These are phyloP conservation scores for Scedosporium dehoogii DNA, from an alignment of 2,329 filamentous ascomycete species.

Conservation along the genomic window DNA sequence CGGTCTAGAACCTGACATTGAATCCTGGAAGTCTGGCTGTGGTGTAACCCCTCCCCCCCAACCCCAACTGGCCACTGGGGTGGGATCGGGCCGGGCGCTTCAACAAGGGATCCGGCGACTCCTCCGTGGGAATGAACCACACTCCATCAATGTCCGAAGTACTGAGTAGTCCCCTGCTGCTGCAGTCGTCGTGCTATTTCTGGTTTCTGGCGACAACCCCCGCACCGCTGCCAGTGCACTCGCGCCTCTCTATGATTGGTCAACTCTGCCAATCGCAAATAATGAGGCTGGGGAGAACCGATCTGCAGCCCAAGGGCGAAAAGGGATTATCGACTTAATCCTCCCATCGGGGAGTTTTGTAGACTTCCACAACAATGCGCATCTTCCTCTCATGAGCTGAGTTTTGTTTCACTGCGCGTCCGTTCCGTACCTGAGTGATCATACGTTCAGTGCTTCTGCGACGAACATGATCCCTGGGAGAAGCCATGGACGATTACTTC, in stretches of 20 bases:
- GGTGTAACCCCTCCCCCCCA: too few relatives aligned
- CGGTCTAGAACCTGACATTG: too few relatives aligned
- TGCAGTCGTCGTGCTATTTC: not conserved
- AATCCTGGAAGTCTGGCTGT: too few relatives aligned
- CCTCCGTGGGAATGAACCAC: too few relatives aligned
- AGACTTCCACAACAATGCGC: not conserved
- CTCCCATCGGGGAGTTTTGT: too few relatives aligned
- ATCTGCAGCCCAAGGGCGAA: not conserved
- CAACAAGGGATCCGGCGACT: too few relatives aligned
- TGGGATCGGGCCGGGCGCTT: too few relatives aligned
- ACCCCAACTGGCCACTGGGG: too few relatives aligned
- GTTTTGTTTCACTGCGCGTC: not conserved
- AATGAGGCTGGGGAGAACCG: not conserved
- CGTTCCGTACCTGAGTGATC: not conserved
- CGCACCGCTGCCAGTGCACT: not conserved
- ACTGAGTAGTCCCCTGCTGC: not conserved
- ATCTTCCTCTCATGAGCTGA: not conserved
- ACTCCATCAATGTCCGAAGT: too few relatives aligned
- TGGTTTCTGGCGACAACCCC: not conserved
- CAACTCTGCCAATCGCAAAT: not conserved
- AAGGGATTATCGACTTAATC: not conserved
- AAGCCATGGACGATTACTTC: slow-evolving; percentile 49
- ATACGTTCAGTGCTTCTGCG: not conserved
- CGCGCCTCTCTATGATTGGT: not conserved
- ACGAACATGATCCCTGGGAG: not conserved